phyloP scores from a whole-genome alignment of 1,139 yeast species.

The Yamadazyma trypodendri region DNA sequence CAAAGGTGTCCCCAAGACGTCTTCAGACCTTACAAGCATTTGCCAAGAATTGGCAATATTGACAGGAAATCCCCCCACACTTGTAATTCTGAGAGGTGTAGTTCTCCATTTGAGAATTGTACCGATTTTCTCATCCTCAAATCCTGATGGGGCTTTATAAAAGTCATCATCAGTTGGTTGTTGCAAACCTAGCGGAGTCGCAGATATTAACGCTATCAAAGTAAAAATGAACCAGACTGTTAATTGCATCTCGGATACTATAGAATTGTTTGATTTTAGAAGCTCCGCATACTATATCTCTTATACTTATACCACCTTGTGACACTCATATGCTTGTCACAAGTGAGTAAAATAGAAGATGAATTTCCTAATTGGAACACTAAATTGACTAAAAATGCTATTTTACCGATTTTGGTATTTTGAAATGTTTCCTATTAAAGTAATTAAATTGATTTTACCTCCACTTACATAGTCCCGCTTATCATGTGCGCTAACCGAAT shows the following conservation, averaged over 20 bases:
- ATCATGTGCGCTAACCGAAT: no score
- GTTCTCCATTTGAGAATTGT: conserved; percentile 22
- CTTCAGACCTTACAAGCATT: conserved; percentile 31
- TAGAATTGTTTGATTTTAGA: no score
- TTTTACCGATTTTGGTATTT: no score
- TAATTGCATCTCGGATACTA: neutral
- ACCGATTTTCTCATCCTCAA: conserved; percentile 19
- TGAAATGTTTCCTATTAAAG: no score
- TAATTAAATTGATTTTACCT: no score
- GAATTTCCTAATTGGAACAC: no score
- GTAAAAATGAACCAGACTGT: conserved; percentile 2
- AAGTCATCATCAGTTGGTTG: conserved; percentile 21
- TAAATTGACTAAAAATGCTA: no score
- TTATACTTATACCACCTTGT: no score
- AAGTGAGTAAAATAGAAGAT: no score
- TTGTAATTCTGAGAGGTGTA: conserved; percentile 20
- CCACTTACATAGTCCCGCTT: no score
- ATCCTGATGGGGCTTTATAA: conserved; percentile 22
- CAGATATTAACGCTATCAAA: conserved; percentile 3
- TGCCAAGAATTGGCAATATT: conserved; percentile 31
- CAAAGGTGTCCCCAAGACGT: conserved; percentile 27
- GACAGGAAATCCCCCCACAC: conserved; percentile 14
- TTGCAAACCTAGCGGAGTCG: conserved; percentile 8
- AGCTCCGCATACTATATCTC: no score
- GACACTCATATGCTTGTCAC: no score